Conservation (phyloP, 371 early-diverging fungal species). For the Capniomyces stellatus region DNA sequence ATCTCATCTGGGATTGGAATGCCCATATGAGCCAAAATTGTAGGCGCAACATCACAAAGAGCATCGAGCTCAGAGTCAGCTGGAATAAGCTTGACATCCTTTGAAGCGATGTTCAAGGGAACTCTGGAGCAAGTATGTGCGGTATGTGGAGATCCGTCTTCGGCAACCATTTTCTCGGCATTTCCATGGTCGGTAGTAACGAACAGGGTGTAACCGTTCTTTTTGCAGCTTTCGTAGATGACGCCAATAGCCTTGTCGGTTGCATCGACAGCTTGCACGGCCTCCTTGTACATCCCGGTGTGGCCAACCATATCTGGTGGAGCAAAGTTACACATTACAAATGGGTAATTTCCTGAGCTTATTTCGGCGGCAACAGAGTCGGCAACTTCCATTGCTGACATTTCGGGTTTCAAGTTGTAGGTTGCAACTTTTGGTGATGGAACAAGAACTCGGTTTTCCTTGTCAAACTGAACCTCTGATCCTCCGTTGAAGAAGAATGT, state of each 20-base stretch:
- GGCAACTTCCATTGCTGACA: conserved; percentile 80
- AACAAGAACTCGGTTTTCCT: conserved; percentile 82
- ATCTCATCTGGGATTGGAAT: conserved; percentile 86
- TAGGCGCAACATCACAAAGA: conserved; percentile 98
- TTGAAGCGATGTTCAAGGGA: conserved; percentile 77
- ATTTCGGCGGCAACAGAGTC: conserved; percentile 79
- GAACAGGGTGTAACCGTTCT: conserved; percentile 78
- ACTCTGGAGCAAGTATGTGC: conserved; percentile 90
- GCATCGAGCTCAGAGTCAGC: conserved; percentile 34
- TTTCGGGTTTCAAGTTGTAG: conserved; percentile 92
- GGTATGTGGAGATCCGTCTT: conserved; percentile 78
- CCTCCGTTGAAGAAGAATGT: conserved; percentile 99
- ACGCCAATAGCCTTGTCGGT: conserved; percentile 90
- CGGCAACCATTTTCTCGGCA: conserved; percentile 95
- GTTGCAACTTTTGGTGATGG: conserved; percentile 92
- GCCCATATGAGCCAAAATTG: conserved; percentile 86
- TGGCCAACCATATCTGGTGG: conserved; percentile 99
- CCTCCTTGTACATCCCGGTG: conserved; percentile 93
- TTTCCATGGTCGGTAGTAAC: conserved; percentile 99
- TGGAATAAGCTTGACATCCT: conserved; percentile 25
- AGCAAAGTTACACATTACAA: conserved; percentile 99
- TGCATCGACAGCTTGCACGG: conserved; percentile 79
- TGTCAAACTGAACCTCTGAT: conserved; percentile 65
- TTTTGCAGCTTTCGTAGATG: conserved; percentile 81
- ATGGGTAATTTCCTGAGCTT: conserved; percentile 58